A percentile compares a stretch with the other conserved stretches of the same genome.
Evolutionary conservation across 1,139 yeast genomes (phyloP).

Genomic region (Saccharomyces hybrid): DNA sequence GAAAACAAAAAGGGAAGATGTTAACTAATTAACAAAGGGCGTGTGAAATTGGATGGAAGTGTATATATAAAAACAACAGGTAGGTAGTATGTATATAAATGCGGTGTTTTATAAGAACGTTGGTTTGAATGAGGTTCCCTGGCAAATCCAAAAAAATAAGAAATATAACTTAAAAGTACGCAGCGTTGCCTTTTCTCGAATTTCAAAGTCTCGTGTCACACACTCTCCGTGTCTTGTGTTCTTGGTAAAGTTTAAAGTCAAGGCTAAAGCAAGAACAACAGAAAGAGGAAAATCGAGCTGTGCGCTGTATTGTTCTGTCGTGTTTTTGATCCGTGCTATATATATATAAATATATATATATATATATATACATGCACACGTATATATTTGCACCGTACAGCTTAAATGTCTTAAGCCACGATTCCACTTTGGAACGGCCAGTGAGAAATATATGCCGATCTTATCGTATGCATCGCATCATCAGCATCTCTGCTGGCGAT

Average conservation of each 20-base stretch:
- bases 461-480: not conserved
- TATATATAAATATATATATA: not conserved
- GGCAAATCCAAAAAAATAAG: not conserved
- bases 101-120: constrained; percentile 10
- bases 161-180: not conserved
- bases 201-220: not conserved
- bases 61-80: not conserved
- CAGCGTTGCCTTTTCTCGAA: not conserved
- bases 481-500: not conserved
- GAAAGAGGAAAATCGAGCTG: not conserved
- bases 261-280: not conserved
- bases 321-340: not conserved
- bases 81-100: not conserved
- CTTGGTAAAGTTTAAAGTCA: not conserved
- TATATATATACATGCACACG: not conserved
- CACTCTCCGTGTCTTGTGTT: not conserved
- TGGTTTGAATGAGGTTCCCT: constrained; percentile 3
- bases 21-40: not conserved
- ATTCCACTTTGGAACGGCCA: not conserved
- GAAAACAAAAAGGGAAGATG: not conserved
- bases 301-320: not conserved
- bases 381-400: not conserved
- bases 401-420: not conserved
- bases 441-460: not conserved
- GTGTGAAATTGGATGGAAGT: not conserved